Percentiles rank a stretch among this genome's conserved stretches.
Conservation (phyloP, 2,329 filamentous ascomycete genomes). For the Zymoseptoria crescenta region DNA sequence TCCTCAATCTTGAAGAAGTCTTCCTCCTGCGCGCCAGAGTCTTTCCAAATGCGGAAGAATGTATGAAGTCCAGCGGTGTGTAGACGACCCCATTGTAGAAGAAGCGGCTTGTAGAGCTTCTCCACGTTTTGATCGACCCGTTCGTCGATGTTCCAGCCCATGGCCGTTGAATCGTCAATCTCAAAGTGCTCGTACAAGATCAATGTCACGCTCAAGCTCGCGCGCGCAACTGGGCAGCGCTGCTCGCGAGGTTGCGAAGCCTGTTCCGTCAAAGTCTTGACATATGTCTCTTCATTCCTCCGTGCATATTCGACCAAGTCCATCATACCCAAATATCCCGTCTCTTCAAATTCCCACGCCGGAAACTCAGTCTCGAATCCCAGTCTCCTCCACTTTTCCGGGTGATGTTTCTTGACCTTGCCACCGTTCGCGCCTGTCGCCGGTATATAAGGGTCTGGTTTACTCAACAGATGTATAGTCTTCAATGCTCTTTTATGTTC, state of each 20-base stretch:
- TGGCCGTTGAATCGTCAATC: conserved; percentile 50
- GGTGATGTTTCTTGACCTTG: conserved; percentile 58
- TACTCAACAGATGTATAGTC: conserved; percentile 61
- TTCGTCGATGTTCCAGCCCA: conserved; percentile 46
- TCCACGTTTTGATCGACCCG: conserved; percentile 52
- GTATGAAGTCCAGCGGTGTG: conserved; percentile 79
- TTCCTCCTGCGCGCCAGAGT: conserved; percentile 70
- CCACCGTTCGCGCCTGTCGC: conserved; percentile 21
- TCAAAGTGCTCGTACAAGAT: conserved; percentile 95
- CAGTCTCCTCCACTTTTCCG: conserved; percentile 85
- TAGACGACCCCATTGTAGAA: conserved; percentile 87
- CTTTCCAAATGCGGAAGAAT: conserved; percentile 89
- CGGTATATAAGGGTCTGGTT: conserved; percentile 49
- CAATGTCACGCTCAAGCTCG: conserved; percentile 77
- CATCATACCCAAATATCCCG: conserved; percentile 94
- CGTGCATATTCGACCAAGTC: conserved; percentile 89
- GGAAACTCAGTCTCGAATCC: conserved; percentile 90
- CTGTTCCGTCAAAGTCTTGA: conserved; percentile 86
- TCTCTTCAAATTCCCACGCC: conserved; percentile 71
- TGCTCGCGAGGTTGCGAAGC: conserved; percentile 61
- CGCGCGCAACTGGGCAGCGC: conserved; percentile 78
- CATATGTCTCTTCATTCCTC: conserved; percentile 85
- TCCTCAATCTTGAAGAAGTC: conserved; percentile 94
- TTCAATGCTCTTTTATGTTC: conserved; percentile 86
- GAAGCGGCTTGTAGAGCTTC: conserved; percentile 73